phyloP scores from a whole-genome alignment of 352 stramenopile species.

The Phytopythium boreale region DNA sequence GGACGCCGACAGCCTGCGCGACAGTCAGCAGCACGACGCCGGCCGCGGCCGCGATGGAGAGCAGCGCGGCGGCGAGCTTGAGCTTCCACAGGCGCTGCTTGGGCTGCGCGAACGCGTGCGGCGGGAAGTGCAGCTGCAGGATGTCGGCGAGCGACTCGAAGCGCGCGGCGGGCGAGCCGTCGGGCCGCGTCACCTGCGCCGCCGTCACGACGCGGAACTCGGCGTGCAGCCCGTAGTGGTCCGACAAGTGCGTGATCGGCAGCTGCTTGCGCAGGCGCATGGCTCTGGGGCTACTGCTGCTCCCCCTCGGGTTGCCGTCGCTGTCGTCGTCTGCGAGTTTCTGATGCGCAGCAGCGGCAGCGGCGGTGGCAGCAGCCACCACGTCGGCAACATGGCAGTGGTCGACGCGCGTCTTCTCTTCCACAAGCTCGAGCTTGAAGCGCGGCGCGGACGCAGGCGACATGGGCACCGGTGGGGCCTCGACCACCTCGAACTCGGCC shows the following conservation, averaged over 20 bases:
- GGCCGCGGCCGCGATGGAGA: constrained; percentile 32
- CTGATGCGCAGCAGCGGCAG: constrained; percentile 9
- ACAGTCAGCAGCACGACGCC: constrained; percentile 13
- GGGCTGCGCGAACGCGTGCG: constrained; percentile 52
- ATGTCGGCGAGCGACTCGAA: constrained; percentile 47
- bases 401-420: constrained; percentile 50
- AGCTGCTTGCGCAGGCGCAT: constrained; percentile 16
- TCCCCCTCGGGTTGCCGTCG: not conserved
- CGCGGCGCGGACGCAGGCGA: constrained; percentile 10
- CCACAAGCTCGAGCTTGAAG: constrained; percentile 41
- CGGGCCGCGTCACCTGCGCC: constrained; percentile 30
- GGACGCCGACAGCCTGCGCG: constrained; percentile 1
- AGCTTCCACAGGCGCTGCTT: constrained; percentile 61
- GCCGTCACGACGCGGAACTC: constrained; percentile 50
- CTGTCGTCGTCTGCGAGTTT: constrained; percentile 13
- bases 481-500: constrained; percentile 8
- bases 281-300: not conserved
- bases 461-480: constrained; percentile 21
- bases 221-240: constrained; percentile 67
- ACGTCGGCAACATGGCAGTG: constrained; percentile 45
- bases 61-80: constrained; percentile 48
- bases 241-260: constrained; percentile 77
- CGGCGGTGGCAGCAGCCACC: constrained; percentile 6
- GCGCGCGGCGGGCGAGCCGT: constrained; percentile 25
- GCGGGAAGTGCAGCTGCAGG: constrained; percentile 66